Evolutionary conservation across 768 basidiomycete genomes (phyloP).

Genomic region (Russula dissimulans): DNA sequence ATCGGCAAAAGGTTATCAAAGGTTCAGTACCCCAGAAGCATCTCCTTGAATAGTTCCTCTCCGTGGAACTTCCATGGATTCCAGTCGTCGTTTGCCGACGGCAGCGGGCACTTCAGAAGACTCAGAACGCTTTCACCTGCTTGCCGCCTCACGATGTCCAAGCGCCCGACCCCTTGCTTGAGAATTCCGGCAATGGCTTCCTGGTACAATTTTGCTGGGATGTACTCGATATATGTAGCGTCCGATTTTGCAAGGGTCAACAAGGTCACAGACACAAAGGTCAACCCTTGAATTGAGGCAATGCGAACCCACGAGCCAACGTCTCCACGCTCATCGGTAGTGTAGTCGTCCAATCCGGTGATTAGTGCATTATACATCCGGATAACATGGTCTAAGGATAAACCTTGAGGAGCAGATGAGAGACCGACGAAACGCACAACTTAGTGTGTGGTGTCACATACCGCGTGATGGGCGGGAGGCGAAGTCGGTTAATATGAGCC

Average conservation of each 20-base stretch:
- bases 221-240: constrained; percentile 44
- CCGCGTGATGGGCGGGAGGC: constrained; percentile 36
- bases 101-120: constrained; percentile 41
- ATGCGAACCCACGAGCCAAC: constrained; percentile 94
- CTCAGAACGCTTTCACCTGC: constrained; percentile 55
- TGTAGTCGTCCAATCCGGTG: constrained; percentile 83
- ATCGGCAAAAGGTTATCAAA: constrained; percentile 13
- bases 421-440: not conserved
- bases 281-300: constrained; percentile 60
- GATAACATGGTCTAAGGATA: constrained; percentile 2
- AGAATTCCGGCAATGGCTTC: constrained; percentile 55
- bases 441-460: constrained; percentile 26
- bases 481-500: constrained; percentile 39
- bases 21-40: constrained; percentile 41
- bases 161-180: constrained; percentile 83
- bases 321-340: constrained; percentile 90
- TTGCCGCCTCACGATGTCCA: constrained; percentile 82
- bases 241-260: constrained; percentile 36
- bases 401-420: not conserved
- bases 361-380: constrained; percentile 45
- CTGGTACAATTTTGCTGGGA: constrained; percentile 52
- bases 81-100: constrained; percentile 31
- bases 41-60: constrained; percentile 35
- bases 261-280: constrained; percentile 42
- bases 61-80: constrained; percentile 47